Base-by-base conservation (phyloP, 2,329 filamentous ascomycete species). In the Penicillium sp. region DNA sequence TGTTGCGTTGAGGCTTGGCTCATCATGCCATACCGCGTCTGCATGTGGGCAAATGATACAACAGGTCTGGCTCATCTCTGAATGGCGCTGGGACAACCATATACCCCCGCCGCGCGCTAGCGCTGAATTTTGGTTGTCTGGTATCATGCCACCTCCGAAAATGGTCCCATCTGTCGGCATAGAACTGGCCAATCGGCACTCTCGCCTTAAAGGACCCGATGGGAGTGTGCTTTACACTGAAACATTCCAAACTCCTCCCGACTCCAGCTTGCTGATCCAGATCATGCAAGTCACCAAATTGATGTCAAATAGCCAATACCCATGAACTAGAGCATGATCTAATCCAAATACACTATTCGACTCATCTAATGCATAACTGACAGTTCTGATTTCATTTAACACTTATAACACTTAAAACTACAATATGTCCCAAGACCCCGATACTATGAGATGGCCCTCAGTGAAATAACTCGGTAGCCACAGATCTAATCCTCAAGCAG, bases 401-500 rank as follows among this genome's bases (percentile, higher is more conserved):
- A n/a, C 40, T n/a, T 33, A 55, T 25, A 46, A 53, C 27, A 22
- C 40, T 53, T 25, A 46, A 52, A 44, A 54, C 35, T 49, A 45
- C 29, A 55, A 9, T 53, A 57, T 51, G 23, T 49, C 18, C 8
- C 40, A 44, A 33, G 12, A 31, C 15, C 20, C 15, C 14, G 42
- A 31, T 27, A 31, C 29, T 47, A 31, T 47, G 6, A 18, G 9
- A 45, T 23, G 41, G 4, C 14, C 14, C 6, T 7, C 7, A 18
- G 18, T 45, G 14, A 18, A 1, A 8, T 25, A 41, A 15, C n/a
- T n/a, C n/a, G 29, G 7, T 26, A 40, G 11, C 11, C 29, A 25
- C 42, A 45, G n/a, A 15, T 42, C 43, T 49, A 33, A 50, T 52
- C 64, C 48, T 67, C 59, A 48, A 69, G 50, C 46, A 63, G 41